Conservation (phyloP, 2,329 filamentous ascomycete species). For the Gaeumannomyces sp. region DNA sequence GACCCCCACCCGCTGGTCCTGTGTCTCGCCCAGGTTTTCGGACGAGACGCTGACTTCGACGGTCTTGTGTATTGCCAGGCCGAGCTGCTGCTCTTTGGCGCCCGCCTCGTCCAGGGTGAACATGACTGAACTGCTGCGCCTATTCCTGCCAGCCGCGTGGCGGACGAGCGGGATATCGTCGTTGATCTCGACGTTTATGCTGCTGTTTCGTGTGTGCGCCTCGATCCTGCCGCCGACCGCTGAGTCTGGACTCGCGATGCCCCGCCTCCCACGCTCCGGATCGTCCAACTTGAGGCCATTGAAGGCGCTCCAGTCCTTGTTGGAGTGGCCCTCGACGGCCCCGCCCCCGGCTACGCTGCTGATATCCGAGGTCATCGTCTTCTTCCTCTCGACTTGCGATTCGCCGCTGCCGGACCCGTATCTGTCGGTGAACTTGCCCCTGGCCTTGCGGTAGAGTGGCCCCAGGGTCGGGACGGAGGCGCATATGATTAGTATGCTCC, state of each 20-base stretch:
- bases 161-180: background rate
- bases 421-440: background rate
- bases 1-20: background rate
- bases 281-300: background rate
- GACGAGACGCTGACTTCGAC: background rate
- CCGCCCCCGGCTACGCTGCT: background rate
- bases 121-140: background rate
- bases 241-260: background rate
- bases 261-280: constrained; percentile 2
- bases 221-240: background rate
- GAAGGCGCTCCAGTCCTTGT: constrained; percentile 2
- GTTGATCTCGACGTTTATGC: background rate
- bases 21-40: background rate
- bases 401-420: background rate
- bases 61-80: background rate
- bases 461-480: constrained; percentile 24
- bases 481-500: constrained; percentile 18
- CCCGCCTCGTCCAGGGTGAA: background rate
- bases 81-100: background rate
- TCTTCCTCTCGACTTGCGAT: background rate
- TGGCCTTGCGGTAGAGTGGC: constrained; percentile 19
- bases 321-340: background rate
- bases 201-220: background rate
- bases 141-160: background rate
- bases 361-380: background rate